A percentile compares a stretch with the other conserved stretches of the same genome.
Conservation (phyloP, 495 filamentous ascomycete genomes). For the Amorphotheca resinae region DNA sequence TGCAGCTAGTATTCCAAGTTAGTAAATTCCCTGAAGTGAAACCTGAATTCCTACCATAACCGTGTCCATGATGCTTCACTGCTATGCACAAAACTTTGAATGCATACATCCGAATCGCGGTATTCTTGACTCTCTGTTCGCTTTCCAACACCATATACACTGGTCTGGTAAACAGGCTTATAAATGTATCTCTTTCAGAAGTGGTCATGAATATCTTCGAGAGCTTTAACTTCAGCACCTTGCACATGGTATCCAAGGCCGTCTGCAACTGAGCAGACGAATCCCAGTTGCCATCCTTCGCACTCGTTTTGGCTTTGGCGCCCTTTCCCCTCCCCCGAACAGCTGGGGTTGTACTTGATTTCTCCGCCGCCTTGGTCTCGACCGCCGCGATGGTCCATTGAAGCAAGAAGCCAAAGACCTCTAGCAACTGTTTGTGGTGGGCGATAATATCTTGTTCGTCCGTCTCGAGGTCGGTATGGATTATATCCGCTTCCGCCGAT, state of each 20-base stretch:
- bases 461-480: conserved; percentile 74
- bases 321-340: conserved; percentile 67
- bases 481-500: conserved; percentile 80
- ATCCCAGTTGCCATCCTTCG: conserved; percentile 76
- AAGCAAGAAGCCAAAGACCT: conserved; percentile 88
- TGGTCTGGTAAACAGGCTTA: conserved; percentile 84
- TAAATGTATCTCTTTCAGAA: conserved; percentile 91
- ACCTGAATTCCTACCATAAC: conserved; percentile 55
- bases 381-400: conserved; percentile 92
- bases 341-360: conserved; percentile 55
- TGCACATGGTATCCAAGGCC: conserved; percentile 88
- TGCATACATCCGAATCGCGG: conserved; percentile 83
- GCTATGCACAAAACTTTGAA: conserved; percentile 96
- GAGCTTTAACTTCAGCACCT: conserved; percentile 85
- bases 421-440: conserved; percentile 80
- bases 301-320: conserved; percentile 50
- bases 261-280: conserved; percentile 75
- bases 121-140: conserved; percentile 85
- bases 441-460: conserved; percentile 80
- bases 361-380: conserved; percentile 87
- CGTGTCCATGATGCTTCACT: conserved; percentile 96
- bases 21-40: conserved; percentile 1
- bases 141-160: conserved; percentile 90
- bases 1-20: conserved; percentile 46
- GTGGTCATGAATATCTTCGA: conserved; percentile 89